A percentile compares a stretch with the other conserved stretches of the same genome.
phyloP scores from a whole-genome alignment of 2,329 filamentous ascomycete genomes.

The Alternaria viburni region DNA sequence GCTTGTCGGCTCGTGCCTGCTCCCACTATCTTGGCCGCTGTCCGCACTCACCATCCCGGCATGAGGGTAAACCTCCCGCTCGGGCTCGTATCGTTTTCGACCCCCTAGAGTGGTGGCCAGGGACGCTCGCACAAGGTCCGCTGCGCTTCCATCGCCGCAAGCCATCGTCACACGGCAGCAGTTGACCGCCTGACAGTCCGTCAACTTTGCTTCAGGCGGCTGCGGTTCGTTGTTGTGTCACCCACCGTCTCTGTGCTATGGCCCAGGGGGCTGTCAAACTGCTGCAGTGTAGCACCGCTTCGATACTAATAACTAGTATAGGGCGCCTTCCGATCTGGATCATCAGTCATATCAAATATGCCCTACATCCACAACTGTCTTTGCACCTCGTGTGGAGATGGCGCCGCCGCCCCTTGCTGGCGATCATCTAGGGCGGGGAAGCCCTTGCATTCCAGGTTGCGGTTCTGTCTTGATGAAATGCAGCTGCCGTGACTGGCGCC shows the following conservation, averaged over 20 bases:
- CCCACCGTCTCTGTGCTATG: conserved; percentile 27
- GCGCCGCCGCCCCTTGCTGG: conserved; percentile 10
- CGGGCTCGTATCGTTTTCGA: conserved; percentile 25
- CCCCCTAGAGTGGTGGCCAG: conserved; percentile 16
- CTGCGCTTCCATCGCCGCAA: conserved; percentile 26
- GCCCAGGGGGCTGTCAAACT: conserved; percentile 40
- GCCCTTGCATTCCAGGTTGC: conserved; percentile 15
- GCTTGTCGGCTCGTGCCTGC: conserved; percentile 20
- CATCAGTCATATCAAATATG: conserved; percentile 12
- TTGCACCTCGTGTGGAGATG: conserved; percentile 4
- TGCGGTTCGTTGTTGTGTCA: conserved; percentile 26
- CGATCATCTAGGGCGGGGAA: conserved; percentile 2
- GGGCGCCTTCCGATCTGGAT: conserved; percentile 11
- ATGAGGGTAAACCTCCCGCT: conserved; percentile 30
- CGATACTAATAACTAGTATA: conserved; percentile 1
- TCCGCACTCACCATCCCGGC: conserved; percentile 31
- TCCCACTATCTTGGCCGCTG: conserved; percentile 25
- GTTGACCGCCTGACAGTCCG: conserved; percentile 43
- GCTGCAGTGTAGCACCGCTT: conserved; percentile 35
- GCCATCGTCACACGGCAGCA: conserved; percentile 35
- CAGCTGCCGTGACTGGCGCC: conserved; percentile 24
- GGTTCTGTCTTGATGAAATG: conserved; percentile 9
- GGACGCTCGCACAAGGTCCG: conserved; percentile 28
- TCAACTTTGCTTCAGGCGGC: conserved; percentile 24
- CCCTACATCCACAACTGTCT: conserved; percentile 7